Evolutionary conservation across 2,329 filamentous ascomycete genomes (phyloP).

Genomic region (Ceratocystis cacaofunesta): DNA sequence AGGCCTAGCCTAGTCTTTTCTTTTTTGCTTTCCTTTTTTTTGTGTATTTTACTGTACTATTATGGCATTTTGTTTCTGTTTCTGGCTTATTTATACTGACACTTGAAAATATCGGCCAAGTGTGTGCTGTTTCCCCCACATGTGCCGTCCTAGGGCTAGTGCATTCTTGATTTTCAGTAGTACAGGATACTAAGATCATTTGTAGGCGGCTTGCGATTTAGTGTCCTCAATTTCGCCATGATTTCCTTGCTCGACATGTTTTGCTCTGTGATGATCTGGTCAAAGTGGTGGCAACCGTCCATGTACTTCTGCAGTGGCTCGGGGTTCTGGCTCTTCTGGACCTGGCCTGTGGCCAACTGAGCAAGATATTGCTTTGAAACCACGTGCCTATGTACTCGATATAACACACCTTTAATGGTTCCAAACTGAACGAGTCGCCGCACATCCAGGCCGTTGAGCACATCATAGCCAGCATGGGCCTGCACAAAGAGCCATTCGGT

Average conservation of each 20-base stretch:
- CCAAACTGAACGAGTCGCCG: conserved; percentile 89
- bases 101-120: background rate
- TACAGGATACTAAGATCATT: conserved; percentile 42
- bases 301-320: conserved; percentile 51
- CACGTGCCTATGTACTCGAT: conserved; percentile 83
- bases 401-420: conserved; percentile 85
- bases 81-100: background rate
- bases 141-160: background rate
- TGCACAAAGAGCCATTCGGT: conserved; percentile 75
- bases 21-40: background rate
- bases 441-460: conserved; percentile 67
- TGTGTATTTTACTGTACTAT: conserved; percentile 10
- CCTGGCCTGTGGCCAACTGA: conserved; percentile 39
- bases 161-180: conserved; percentile 24
- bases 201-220: conserved; percentile 31
- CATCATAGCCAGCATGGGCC: conserved; percentile 46
- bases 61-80: conserved; percentile 2
- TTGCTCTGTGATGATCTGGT: conserved; percentile 68
- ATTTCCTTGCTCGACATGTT: conserved; percentile 56
- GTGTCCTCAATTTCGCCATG: conserved; percentile 48
- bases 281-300: conserved; percentile 62
- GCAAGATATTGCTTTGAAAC: conserved; percentile 50
- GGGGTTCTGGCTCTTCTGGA: conserved; percentile 27
- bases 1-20: background rate
- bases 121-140: conserved; percentile 10